A percentile compares a stretch with the other conserved stretches of the same genome.
These are phyloP conservation scores for Brassica nigra DNA, from an alignment of 345 rosid genomes.

Conservation along the genomic window DNA sequence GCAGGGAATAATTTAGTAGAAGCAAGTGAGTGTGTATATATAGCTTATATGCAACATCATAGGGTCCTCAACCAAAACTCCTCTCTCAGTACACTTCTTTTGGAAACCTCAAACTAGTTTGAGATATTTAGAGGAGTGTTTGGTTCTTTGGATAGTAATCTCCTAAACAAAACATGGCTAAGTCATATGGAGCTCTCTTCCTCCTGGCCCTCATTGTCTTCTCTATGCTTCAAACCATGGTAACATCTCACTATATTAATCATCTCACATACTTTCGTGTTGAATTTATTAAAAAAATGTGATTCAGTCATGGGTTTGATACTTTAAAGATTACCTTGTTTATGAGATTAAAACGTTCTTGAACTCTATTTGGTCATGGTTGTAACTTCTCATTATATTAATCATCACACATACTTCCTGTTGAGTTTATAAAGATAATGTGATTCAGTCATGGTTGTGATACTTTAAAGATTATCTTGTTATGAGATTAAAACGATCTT, in stretches of 20 bases:
- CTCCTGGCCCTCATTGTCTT: conserved; percentile 64
- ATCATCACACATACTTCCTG: background rate
- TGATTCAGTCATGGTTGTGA: background rate
- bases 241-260: conserved; percentile 29
- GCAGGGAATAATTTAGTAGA: conserved; percentile 13
- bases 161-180: conserved; percentile 46
- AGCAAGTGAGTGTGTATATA: conserved; percentile 44
- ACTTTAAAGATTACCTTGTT: background rate
- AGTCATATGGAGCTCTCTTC: conserved; percentile 47
- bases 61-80: conserved; percentile 42
- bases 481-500: background rate
- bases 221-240: conserved; percentile 68
- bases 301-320: background rate
- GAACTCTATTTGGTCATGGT: background rate
- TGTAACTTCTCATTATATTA: conserved; percentile 40
- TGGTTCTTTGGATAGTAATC: conserved; percentile 34
- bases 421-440: background rate
- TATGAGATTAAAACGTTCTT: background rate
- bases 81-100: conserved; percentile 24
- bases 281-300: background rate
- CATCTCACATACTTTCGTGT: background rate
- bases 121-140: conserved; percentile 36
- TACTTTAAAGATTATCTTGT: background rate
- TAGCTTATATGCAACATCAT: conserved; percentile 39
- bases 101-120: conserved; percentile 24